Conservation (phyloP, 169 alveolate species). For the Pseudocohnilembus persalinus region DNA sequence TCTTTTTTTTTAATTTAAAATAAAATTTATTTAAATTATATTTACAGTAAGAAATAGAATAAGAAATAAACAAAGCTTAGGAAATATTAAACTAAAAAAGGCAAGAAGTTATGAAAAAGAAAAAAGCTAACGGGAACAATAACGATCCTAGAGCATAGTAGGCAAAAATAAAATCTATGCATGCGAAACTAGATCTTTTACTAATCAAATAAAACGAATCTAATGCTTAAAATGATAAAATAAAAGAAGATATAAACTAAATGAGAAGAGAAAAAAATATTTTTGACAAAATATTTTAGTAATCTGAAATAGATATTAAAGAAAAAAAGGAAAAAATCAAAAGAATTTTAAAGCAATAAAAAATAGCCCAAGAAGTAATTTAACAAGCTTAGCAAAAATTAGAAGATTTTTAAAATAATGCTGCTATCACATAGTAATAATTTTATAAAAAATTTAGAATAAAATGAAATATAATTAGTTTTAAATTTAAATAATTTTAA, state of each 20-base stretch:
- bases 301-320: constrained; percentile 5
- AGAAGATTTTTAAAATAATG: background rate
- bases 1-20: background rate
- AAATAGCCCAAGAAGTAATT: constrained; percentile 15
- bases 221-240: background rate
- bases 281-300: constrained; percentile 7
- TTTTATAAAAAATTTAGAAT: constrained; percentile 18
- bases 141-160: constrained; percentile 10
- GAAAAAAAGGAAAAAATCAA: constrained; percentile 17
- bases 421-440: constrained; percentile 1
- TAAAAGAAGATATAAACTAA: constrained; percentile 17
- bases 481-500: too few relatives aligned
- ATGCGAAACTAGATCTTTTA: constrained; percentile 13
- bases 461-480: too few relatives aligned
- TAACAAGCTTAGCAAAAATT: constrained; percentile 13
- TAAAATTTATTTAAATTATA: too few relatives aligned
- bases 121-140: background rate
- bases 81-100: constrained; percentile 6
- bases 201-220: constrained; percentile 15
- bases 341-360: background rate
- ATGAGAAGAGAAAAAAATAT: constrained; percentile 26
- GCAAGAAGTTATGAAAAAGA: constrained; percentile 10
- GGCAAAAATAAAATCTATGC: constrained; percentile 12
- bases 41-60: constrained; percentile 15
- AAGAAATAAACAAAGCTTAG: constrained; percentile 22